Evolutionary conservation across 257 asterid species (phyloP), one percentile per base, ranked within the genome.

Genomic region (Ehretia macrophylla): DNA sequence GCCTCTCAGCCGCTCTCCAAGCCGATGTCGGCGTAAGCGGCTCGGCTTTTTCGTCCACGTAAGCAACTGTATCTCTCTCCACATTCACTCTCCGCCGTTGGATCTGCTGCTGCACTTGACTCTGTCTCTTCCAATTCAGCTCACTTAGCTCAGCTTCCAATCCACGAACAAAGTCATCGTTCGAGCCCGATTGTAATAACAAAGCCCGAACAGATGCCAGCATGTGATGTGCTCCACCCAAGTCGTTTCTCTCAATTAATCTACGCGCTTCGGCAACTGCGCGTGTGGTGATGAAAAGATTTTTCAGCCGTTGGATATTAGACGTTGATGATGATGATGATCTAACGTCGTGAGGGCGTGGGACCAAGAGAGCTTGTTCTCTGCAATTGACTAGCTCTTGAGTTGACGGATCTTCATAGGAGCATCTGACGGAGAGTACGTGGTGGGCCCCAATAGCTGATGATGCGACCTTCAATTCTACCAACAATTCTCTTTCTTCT

Each of bases 11-110:
- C 21, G 97, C 96, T 68, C 90, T 83, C 99, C 99, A 94, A 62
- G 99, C 99, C 74, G 99, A 94, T 5, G 95, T 90, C 47, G 99
- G 99, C 68, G 99, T 89, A 0, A 87, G 81, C 65, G 90, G 94
- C 85, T 93, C 99, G 20, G 79, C 70, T 58, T 85, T 83, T 8
- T 73, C 90, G 0, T 79, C 90, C 4, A 50, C 35, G 8, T 65
- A 52, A 6, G 37, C 69, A 0, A 53, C 51, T 4, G 59, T 72
- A 20, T 71, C 62, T 21, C 73, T 70, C 23, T 72, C 68, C 42
- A 38, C 23, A 51, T 57, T 63, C 64, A 69, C 73, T 53, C 85
- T 46, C 40, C 75, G 72, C 37, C 72, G 58, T 0, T 50, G 79
- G 21, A 55, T 17, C 63, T 56, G 75, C 27, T 47, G 63, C 37